Percentiles rank a stretch among this genome's conserved stretches.
Evolutionary conservation across 1,284 basidiomycete genomes (phyloP).

Genomic region (Cutaneotrichosporon cyanovorans): DNA sequence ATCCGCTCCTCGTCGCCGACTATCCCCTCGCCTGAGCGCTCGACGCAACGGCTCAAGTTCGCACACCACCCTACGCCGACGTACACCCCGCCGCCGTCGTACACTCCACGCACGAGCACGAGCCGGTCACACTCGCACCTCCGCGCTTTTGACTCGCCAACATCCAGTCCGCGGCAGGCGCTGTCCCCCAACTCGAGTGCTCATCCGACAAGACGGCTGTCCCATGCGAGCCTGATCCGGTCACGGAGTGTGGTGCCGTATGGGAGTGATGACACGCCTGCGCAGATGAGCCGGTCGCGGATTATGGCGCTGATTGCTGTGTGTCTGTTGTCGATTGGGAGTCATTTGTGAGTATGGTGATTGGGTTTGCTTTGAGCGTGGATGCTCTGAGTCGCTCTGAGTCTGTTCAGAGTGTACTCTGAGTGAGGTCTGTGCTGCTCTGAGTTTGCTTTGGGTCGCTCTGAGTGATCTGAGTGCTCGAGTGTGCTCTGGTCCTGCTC

Average conservation of each 20-base stretch:
- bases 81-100: not conserved
- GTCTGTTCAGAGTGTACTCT: no score
- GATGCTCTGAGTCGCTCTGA: no score
- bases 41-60: not conserved
- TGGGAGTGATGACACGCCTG: not conserved
- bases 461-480: no score
- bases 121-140: not conserved
- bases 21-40: not conserved
- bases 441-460: no score
- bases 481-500: no score
- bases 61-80: no score
- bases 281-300: slow-evolving; percentile 3
- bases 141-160: not conserved
- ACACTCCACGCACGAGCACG: not conserved
- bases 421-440: no score
- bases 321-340: slow-evolving; percentile 64
- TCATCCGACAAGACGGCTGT: slow-evolving; percentile 2
- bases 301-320: slow-evolving; percentile 58
- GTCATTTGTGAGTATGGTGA: slow-evolving; percentile 63
- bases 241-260: slow-evolving; percentile 4
- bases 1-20: slow-evolving; percentile 1
- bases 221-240: slow-evolving; percentile 12
- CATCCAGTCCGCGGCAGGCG: not conserved
- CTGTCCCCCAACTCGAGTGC: not conserved
- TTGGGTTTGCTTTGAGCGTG: no score